phyloP scores from a whole-genome alignment of 2,329 filamentous ascomycete species.

The Aspergillus persii region DNA sequence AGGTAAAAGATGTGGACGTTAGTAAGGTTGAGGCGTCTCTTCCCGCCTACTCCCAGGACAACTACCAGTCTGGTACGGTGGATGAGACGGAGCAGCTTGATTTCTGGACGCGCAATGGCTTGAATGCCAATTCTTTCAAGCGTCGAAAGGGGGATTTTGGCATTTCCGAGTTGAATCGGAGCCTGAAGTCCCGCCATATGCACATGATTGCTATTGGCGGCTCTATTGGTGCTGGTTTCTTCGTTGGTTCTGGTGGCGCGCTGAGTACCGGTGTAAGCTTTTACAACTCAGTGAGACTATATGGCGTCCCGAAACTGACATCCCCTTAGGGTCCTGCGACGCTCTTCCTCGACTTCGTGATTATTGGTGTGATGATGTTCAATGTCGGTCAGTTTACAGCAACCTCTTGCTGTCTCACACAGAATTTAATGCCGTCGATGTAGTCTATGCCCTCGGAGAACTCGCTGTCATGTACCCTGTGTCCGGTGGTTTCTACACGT shows the following conservation, averaged over 20 bases:
- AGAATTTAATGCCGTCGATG: neutral
- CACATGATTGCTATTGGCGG: conserved; percentile 40
- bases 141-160: conserved; percentile 7
- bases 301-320: neutral
- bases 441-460: conserved; percentile 60
- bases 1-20: conserved; percentile 8
- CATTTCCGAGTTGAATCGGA: conserved; percentile 20
- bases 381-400: conserved; percentile 22
- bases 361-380: conserved; percentile 58
- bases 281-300: too few relatives aligned
- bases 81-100: conserved; percentile 13
- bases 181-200: conserved; percentile 33
- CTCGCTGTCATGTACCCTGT: conserved; percentile 61
- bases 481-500: conserved; percentile 61
- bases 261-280: conserved; percentile 13
- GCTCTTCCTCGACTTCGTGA: conserved; percentile 45
- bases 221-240: conserved; percentile 19
- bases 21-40: neutral
- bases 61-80: neutral
- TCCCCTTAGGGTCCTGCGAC: conserved; percentile 7
- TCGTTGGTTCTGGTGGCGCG: conserved; percentile 18
- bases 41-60: conserved; percentile 11
- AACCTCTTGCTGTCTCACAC: too few relatives aligned
- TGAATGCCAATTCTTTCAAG: conserved; percentile 23
- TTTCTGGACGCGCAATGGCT: conserved; percentile 24